Base-by-base conservation (phyloP, 371 early-diverging fungal species). In the Mucor racemosus region DNA sequence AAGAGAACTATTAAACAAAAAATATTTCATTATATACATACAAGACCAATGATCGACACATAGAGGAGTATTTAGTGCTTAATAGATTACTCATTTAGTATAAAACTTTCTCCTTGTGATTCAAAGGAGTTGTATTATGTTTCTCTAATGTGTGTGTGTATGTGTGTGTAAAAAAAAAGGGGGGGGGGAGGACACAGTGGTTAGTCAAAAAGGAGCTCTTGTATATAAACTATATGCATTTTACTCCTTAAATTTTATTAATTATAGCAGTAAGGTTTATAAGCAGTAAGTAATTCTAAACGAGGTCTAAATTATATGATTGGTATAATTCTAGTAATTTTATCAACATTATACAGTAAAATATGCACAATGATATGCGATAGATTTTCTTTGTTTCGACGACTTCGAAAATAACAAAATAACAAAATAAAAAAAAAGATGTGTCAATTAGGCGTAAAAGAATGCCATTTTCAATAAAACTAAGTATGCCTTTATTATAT, bases 31-130 rank as follows among this genome's bases (percentile, higher is more conserved):
- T 48, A 48, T 48, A 48, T 48, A 48, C 48, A 48, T 48, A 19
- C 48, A 48, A 19, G 9, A 48, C 19, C 48, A 48, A 48, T 58
- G 58, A 58, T 58, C 58, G 58, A 58, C 58, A 58, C 21, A 21
- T 38, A 39, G 39, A 38, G 58, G 48, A 48, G 48, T 48, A 48
- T 21, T 48, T 48, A 21, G 48, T 48, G 48, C 48, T 21, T 48
- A 48, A 48, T 48, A 48, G 48, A 48, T 48, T 48, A 19, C 48
- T 48, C 48, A 21, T 19, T 48, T 48, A 48, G 48, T 48, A 48
- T 48, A 19, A 48, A 48, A 7, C 19, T 19, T 48, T 48, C 48
- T 48, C 48, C 48, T 46, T 48, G 48, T 48, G 48, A 48, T 48
- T 21, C 48, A 48, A 48, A 48, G 48, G 48, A 48, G 48, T 48